Percentiles rank a stretch among this genome's conserved stretches.
phyloP scores from a whole-genome alignment of 1,139 yeast genomes.

The Saccharomycopsis phalli region DNA sequence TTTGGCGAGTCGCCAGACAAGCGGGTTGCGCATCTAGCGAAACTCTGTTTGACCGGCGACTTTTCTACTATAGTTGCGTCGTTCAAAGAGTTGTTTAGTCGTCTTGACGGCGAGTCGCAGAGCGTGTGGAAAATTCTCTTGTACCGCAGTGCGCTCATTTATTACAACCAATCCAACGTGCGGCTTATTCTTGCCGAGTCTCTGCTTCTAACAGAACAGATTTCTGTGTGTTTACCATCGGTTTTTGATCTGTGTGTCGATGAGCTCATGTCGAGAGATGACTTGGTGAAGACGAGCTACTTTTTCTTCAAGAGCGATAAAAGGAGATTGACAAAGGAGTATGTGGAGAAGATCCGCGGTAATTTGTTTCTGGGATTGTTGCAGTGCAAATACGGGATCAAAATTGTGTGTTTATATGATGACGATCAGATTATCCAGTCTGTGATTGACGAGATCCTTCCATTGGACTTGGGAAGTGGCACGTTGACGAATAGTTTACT shows the following conservation, averaged over 20 bases:
- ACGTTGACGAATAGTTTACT: slow-evolving; percentile 50
- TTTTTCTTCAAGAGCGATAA: slow-evolving; percentile 47
- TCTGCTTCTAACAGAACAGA: slow-evolving; percentile 46
- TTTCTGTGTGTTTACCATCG: slow-evolving; percentile 55
- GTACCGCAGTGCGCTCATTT: slow-evolving; percentile 51
- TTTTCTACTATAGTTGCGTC: slow-evolving; percentile 52
- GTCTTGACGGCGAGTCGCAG: slow-evolving; percentile 33
- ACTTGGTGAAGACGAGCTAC: slow-evolving; percentile 50
- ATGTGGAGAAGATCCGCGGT: slow-evolving; percentile 22
- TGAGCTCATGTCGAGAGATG: slow-evolving; percentile 33
- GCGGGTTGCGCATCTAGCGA: slow-evolving; percentile 48
- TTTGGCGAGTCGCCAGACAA: slow-evolving; percentile 48
- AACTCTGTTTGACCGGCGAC: slow-evolving; percentile 49
- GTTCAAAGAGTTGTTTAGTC: slow-evolving; percentile 44
- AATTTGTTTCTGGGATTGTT: too few species aligned
- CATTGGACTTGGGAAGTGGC: slow-evolving; percentile 34
- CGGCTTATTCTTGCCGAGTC: slow-evolving; percentile 29
- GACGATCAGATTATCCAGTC: slow-evolving; percentile 25
- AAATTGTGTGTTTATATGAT: slow-evolving; percentile 47
- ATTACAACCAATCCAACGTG: slow-evolving; percentile 61
- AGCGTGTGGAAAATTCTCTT: slow-evolving; percentile 46
- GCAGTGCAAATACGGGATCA: slow-evolving; percentile 58
- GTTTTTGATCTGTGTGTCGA: slow-evolving; percentile 54
- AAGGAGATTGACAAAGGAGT: slow-evolving; percentile 30
- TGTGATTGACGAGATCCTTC: slow-evolving; percentile 39